These are phyloP conservation scores for Ambrosiella cleistominuta DNA, from an alignment of 2,329 filamentous ascomycete genomes.

Conservation along the genomic window DNA sequence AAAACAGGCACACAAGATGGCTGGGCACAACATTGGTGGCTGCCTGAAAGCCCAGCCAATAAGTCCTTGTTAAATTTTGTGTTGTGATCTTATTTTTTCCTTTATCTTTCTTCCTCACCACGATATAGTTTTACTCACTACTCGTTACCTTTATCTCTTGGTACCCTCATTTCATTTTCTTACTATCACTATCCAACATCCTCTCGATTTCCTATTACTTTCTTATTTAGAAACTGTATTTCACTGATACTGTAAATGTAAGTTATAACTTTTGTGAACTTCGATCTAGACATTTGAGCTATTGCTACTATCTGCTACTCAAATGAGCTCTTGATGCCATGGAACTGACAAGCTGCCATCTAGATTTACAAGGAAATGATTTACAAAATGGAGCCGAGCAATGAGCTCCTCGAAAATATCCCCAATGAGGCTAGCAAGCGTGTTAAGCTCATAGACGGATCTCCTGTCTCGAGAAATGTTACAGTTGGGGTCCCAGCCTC, in stretches of 20 bases:
- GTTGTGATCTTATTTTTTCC: background rate
- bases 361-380: no score
- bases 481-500: background rate
- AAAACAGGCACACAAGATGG: no score
- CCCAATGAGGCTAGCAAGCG: background rate
- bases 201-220: background rate
- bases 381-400: background rate
- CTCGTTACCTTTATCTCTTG: background rate
- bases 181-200: background rate
- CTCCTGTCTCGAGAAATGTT: background rate
- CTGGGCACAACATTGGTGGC: no score
- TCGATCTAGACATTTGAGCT: background rate
- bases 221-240: background rate
- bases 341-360: no score
- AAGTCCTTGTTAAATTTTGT: background rate
- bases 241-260: background rate
- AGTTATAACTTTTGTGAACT: background rate
- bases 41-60: no score
- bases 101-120: background rate
- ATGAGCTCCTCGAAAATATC: background rate
- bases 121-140: background rate
- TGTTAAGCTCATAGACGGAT: background rate
- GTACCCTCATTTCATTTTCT: background rate
- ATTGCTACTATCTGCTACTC: no score
- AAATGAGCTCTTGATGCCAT: no score